These are phyloP conservation scores for Zea mays DNA, from an alignment of 176 grass and related monocot species.

Conservation along the genomic window DNA sequence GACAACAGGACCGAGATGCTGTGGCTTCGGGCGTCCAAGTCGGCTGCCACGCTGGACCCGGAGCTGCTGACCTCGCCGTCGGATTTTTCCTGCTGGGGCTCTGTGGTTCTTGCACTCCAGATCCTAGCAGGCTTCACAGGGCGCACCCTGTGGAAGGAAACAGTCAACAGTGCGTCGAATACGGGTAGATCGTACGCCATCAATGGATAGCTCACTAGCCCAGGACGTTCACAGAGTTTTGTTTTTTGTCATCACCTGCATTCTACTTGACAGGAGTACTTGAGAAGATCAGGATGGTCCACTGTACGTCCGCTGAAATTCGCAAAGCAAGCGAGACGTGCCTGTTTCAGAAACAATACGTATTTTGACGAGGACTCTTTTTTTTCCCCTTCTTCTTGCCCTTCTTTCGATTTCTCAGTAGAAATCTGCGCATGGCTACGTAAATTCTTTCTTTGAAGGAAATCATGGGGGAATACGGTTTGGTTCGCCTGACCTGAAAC, in stretches of 20 bases:
- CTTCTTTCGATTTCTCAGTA: conserved; percentile 1
- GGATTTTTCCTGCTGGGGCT: conserved; percentile 28
- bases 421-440: background rate
- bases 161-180: no score
- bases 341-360: background rate
- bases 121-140: conserved; percentile 62
- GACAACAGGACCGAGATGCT: conserved; percentile 74
- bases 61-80: conserved; percentile 12
- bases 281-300: conserved; percentile 76
- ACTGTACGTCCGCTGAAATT: conserved; percentile 85
- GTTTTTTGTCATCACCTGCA: conserved; percentile 61
- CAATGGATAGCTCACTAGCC: conserved; percentile 10
- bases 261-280: conserved; percentile 85
- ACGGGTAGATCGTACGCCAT: background rate
- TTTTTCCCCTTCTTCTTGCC: no score
- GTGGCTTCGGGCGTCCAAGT: conserved; percentile 42
- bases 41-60: conserved; percentile 10
- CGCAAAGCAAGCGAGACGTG: conserved; percentile 19
- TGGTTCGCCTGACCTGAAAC: conserved; percentile 75
- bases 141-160: conserved; percentile 56
- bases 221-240: background rate
- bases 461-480: conserved; percentile 14
- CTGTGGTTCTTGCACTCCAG: conserved; percentile 41
- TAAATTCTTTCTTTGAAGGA: conserved; percentile 21
- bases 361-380: background rate